These are phyloP conservation scores for Monosporascus sp. DNA, from an alignment of 2,329 filamentous ascomycete species.

Conservation along the genomic window DNA sequence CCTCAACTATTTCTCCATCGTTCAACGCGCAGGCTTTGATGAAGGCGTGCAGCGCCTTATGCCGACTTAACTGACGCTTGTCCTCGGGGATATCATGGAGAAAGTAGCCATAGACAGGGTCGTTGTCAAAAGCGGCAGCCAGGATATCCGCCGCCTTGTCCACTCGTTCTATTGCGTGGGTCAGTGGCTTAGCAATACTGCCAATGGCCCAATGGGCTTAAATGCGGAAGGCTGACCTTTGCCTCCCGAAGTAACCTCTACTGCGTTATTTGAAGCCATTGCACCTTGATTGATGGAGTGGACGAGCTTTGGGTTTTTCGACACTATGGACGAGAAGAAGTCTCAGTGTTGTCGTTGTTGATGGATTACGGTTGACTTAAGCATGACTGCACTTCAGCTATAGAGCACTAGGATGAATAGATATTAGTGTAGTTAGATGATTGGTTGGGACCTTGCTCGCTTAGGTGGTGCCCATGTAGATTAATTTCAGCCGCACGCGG, in stretches of 20 bases:
- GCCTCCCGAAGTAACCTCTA: not conserved
- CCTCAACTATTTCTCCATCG: slow-evolving; percentile 4
- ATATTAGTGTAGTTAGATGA: no score
- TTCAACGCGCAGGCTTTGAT: slow-evolving; percentile 4
- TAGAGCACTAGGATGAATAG: no score
- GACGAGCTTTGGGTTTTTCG: not conserved
- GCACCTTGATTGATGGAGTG: not conserved
- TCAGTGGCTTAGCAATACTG: not conserved
- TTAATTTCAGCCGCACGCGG: no score
- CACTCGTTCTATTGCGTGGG: slow-evolving; percentile 2
- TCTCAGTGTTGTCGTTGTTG: no score
- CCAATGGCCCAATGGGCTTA: no score
- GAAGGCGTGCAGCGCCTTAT: not conserved
- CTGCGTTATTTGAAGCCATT: not conserved
- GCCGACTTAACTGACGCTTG: not conserved
- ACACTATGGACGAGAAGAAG: no score
- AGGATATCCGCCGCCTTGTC: slow-evolving; percentile 1
- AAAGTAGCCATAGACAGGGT: slow-evolving; percentile 9
- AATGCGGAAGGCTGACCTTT: not conserved
- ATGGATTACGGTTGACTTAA: no score
- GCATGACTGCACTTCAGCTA: no score
- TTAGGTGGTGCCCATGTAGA: no score
- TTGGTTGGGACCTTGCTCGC: no score
- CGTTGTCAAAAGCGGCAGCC: slow-evolving; percentile 4
- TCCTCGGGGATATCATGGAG: slow-evolving; percentile 5